These are phyloP conservation scores for Harrya chromipes DNA, from an alignment of 768 basidiomycete genomes.

Conservation along the genomic window DNA sequence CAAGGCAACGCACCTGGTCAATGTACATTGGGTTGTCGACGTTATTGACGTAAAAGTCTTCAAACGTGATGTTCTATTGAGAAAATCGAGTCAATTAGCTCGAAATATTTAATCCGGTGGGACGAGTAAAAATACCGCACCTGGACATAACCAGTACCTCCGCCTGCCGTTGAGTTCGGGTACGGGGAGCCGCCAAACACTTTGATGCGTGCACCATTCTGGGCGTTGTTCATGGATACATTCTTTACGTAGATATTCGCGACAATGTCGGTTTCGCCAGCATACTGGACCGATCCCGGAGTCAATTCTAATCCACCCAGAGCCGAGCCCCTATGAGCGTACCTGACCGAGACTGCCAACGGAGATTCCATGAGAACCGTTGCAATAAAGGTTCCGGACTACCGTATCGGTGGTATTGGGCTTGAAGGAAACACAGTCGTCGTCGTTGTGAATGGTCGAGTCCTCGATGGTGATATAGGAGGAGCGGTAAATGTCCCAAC, in stretches of 20 bases:
- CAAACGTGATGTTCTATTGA: slow-evolving; percentile 22
- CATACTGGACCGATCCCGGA: slow-evolving; percentile 24
- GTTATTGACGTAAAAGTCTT: slow-evolving; percentile 30
- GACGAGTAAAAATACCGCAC: slow-evolving; percentile 12
- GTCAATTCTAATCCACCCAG: neutral
- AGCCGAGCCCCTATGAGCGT: neutral
- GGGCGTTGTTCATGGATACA: slow-evolving; percentile 42
- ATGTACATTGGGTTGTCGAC: slow-evolving; percentile 44
- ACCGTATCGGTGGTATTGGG: slow-evolving; percentile 37
- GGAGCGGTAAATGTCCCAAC: slow-evolving; percentile 50
- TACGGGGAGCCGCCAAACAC: slow-evolving; percentile 46
- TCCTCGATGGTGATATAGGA: slow-evolving; percentile 33
- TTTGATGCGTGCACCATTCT: slow-evolving; percentile 53
- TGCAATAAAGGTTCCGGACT: slow-evolving; percentile 42
- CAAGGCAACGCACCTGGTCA: slow-evolving; percentile 26
- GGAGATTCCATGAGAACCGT: slow-evolving; percentile 39
- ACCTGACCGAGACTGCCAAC: slow-evolving; percentile 48
- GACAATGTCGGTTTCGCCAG: slow-evolving; percentile 41
- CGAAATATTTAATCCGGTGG: neutral
- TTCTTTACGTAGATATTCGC: slow-evolving; percentile 42
- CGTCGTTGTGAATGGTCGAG: slow-evolving; percentile 40
- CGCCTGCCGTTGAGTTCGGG: slow-evolving; percentile 38
- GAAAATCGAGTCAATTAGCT: neutral
- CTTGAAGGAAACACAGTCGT: slow-evolving; percentile 36
- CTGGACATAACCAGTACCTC: slow-evolving; percentile 42